Conservation (phyloP, 495 filamentous ascomycete genomes). For the Aspergillus nanangensis region DNA sequence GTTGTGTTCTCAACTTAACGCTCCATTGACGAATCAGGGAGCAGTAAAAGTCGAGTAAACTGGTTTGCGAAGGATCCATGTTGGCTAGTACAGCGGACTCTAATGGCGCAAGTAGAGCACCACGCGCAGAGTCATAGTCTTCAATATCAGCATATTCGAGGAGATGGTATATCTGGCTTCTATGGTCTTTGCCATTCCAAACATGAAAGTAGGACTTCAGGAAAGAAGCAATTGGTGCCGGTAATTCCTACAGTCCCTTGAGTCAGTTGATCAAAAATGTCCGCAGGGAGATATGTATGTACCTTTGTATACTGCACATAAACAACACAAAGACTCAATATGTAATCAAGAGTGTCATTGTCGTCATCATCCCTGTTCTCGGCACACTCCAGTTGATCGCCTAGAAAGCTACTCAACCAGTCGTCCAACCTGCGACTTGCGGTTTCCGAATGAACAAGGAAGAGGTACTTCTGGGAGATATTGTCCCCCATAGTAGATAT, state of each 20-base stretch:
- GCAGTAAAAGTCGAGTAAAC: constrained; percentile 67
- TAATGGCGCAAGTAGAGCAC: constrained; percentile 47
- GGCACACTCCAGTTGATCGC: constrained; percentile 52
- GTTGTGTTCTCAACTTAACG: constrained; percentile 29
- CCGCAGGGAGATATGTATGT: constrained; percentile 6
- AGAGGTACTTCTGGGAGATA: constrained; percentile 72
- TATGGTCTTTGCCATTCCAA: constrained; percentile 66
- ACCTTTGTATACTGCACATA: constrained; percentile 67
- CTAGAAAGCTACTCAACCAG: constrained; percentile 59
- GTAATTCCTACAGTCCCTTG: constrained; percentile 49
- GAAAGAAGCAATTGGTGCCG: constrained; percentile 58
- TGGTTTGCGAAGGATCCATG: constrained; percentile 42
- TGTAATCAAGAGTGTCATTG: constrained; percentile 37
- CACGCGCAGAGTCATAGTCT: constrained; percentile 48
- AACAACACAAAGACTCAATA: constrained; percentile 53
- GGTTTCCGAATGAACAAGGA: constrained; percentile 56
- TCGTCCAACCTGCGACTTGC: constrained; percentile 55
- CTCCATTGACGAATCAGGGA: constrained; percentile 68
- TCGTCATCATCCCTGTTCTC: constrained; percentile 45
- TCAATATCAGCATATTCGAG: constrained; percentile 59
- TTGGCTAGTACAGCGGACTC: constrained; percentile 55
- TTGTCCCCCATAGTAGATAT: constrained; percentile 71
- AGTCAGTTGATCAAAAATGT: constrained; percentile 1
- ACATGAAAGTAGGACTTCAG: constrained; percentile 52
- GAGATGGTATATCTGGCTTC: constrained; percentile 58